Conservation (phyloP, 2,329 filamentous ascomycete genomes). For the Alternaria sp. region DNA sequence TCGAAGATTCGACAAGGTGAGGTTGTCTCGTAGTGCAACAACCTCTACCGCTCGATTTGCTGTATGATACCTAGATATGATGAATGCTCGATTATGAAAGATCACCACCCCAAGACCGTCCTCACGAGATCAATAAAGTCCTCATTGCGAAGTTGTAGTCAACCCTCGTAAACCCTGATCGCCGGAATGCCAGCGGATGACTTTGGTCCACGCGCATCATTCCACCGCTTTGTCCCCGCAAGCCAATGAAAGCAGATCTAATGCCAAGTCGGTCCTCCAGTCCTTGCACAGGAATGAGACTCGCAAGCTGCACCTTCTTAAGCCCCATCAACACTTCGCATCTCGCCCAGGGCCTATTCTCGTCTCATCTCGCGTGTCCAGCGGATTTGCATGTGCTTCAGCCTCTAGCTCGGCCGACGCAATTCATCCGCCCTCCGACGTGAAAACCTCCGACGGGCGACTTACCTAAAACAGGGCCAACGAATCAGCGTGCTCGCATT, state of each 20-base stretch:
- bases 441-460: constrained; percentile 1
- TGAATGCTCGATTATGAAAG: not conserved
- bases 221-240: not conserved
- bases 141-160: not conserved
- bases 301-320: not conserved
- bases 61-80: not conserved
- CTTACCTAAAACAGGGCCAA: not conserved
- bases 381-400: constrained; percentile 1
- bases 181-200: not conserved
- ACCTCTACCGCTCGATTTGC: not conserved
- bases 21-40: not conserved
- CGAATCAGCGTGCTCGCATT: constrained; percentile 20
- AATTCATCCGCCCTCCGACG: constrained; percentile 4
- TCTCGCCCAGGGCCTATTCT: not conserved
- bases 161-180: not conserved
- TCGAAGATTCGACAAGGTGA: not conserved
- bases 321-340: not conserved
- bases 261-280: not conserved
- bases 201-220: not conserved
- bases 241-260: not conserved
- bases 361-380: not conserved
- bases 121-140: not conserved
- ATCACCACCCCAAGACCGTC: not conserved
- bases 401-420: constrained; percentile 6
- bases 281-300: not conserved